Base-by-base conservation (phyloP, 2,329 filamentous ascomycete species). In the Aspergillus fijiensis region DNA sequence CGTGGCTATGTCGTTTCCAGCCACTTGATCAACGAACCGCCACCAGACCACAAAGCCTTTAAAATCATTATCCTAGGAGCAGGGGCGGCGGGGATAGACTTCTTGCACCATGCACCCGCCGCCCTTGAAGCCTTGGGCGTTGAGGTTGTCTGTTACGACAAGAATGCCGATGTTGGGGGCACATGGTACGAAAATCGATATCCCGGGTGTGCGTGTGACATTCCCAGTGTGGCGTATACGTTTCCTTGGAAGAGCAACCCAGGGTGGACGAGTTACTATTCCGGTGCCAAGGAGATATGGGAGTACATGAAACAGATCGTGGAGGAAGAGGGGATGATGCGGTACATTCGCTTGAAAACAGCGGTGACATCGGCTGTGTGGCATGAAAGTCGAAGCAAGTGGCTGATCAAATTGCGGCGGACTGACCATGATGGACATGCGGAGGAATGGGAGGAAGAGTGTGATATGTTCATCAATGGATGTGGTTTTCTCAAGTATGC, bases 21-120 rank as follows among this genome's bases (percentile, higher is more conserved):
- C 7, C 48, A 55, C n/a, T 29, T 60, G 7, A 60, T 60, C 42
- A 57, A 57, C 48, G 58, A 60, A 21, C 48, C 58, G 1, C 49
- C 49, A 2, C 49, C 29, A 5, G 49, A 21, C 39, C 39, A 45
- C 19, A 53, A 60, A 25, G 68, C 66, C 2, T 49, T 76, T 56
- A 65, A 68, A 49, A 64, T 77, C 7, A 60, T 76, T 4, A 65
- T 75, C 45, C 73, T 77, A 33, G 75, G 75, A 6, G 72, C 73
- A 2, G 76, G 75, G 1, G 67, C 76, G 10, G 73, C 73, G 5
- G 75, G 76, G 4, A 75, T 77, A 16, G 58, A 60, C 75, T 25
- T 66, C 70, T 14, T 74, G 67, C 27, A 72, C 75, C 55, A 67
- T 72, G 29, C 69, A 74, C 25, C 64, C 61, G 3, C 73, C 71